Conservation (phyloP, 2,329 filamentous ascomycete species). For the Thermoascus crustaceus region DNA sequence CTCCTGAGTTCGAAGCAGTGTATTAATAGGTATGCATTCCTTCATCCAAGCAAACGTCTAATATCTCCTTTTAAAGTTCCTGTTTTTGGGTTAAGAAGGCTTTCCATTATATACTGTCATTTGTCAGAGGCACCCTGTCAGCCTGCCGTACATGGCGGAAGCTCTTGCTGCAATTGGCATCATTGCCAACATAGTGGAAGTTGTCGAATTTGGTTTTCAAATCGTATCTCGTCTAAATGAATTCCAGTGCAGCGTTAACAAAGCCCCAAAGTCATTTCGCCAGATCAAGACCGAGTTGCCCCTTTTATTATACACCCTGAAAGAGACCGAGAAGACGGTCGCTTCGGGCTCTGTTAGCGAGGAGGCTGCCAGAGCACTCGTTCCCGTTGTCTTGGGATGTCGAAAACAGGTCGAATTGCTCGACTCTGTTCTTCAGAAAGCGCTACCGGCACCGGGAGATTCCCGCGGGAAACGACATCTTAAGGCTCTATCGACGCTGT, state of each 20-base stretch:
- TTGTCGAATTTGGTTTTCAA: constrained; percentile 6
- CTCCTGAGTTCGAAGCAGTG: too few species aligned
- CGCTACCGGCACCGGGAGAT: neutral
- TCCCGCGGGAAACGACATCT: neutral
- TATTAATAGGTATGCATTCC: too few species aligned
- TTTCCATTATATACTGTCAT: too few species aligned
- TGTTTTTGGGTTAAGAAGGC: too few species aligned
- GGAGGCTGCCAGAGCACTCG: neutral
- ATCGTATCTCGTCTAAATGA: neutral
- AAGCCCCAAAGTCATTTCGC: neutral
- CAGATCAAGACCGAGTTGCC: neutral
- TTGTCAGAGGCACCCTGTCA: too few species aligned
- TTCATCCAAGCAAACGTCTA: too few species aligned
- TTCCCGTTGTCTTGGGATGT: neutral
- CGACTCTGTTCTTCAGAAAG: neutral
- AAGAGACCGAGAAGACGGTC: neutral
- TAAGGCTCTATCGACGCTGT: neutral
- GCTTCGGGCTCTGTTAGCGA: neutral
- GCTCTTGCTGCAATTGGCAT: constrained; percentile 11
- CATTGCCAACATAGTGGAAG: constrained; percentile 13
- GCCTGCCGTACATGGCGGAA: constrained; percentile 21
- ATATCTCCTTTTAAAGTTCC: too few species aligned
- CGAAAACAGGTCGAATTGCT: neutral
- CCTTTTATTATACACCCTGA: neutral
- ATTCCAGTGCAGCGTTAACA: neutral